Conservation (phyloP, 345 rosid species). For the Populus pruinosa region DNA sequence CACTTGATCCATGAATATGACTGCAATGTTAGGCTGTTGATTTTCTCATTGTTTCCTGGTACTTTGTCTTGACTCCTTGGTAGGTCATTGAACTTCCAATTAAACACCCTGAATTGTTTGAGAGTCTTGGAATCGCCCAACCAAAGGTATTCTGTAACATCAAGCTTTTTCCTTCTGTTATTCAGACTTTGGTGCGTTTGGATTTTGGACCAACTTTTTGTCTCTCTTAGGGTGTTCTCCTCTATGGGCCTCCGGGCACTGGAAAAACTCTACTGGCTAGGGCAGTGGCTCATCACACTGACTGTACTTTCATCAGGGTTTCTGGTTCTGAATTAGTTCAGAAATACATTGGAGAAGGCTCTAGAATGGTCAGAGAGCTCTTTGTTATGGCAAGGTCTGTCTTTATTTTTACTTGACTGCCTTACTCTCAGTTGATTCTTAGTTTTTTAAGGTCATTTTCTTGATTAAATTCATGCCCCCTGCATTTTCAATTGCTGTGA, state of each 20-base stretch:
- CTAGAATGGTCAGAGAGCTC: slow-evolving; percentile 98
- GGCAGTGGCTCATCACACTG: slow-evolving; percentile 99
- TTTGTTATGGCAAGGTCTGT: slow-evolving; percentile 98
- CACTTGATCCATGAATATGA: neutral
- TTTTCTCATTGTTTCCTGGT: slow-evolving; percentile 1
- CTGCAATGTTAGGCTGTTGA: neutral
- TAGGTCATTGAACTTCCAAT: slow-evolving; percentile 99
- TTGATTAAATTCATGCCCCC: neutral
- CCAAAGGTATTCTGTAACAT: slow-evolving; percentile 62
- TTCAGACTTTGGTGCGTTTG: neutral
- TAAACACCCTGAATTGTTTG: slow-evolving; percentile 96
- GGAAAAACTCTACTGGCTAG: slow-evolving; percentile 96
- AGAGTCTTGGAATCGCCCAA: slow-evolving; percentile 96
- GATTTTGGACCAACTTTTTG: neutral
- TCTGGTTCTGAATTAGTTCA: slow-evolving; percentile 96
- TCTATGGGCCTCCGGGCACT: slow-evolving; percentile 99
- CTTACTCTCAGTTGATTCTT: neutral
- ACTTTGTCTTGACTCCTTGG: slow-evolving; percentile 11
- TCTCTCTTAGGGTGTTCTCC: slow-evolving; percentile 70
- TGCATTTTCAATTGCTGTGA: neutral
- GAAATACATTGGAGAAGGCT: slow-evolving; percentile 98
- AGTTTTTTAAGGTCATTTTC: neutral
- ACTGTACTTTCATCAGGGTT: slow-evolving; percentile 98
- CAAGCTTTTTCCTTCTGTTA: neutral
- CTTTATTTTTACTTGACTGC: neutral